A percentile compares a stretch with the other conserved stretches of the same genome.
phyloP scores from a whole-genome alignment of 768 basidiomycete species.

The Termitomyces sp. region DNA sequence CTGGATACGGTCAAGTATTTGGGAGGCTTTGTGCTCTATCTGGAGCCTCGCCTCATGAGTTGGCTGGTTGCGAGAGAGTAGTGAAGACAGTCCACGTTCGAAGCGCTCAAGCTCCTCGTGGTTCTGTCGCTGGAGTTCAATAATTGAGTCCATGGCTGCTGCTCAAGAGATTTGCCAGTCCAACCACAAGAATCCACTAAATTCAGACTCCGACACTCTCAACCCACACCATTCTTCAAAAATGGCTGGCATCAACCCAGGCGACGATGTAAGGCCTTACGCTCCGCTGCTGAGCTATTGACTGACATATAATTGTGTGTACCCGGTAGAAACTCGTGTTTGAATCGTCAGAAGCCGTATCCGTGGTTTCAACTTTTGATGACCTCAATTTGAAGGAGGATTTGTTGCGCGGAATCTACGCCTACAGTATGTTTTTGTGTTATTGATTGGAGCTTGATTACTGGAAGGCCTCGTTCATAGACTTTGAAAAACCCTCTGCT shows the following conservation, averaged over 20 bases:
- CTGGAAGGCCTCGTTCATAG: conserved; percentile 22
- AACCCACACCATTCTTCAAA: conserved; percentile 32
- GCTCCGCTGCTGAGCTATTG: conserved; percentile 3
- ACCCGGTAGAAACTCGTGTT: conserved; percentile 77
- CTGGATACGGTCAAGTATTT: conserved; percentile 81
- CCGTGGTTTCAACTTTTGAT: conserved; percentile 85
- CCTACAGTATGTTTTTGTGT: conserved; percentile 69
- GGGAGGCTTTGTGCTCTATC: conserved; percentile 84
- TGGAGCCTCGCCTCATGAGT: conserved; percentile 62
- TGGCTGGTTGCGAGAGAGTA: conserved; percentile 64
- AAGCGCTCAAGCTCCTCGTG: conserved; percentile 96
- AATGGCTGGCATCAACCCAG: conserved; percentile 80
- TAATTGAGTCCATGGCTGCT: conserved; percentile 79
- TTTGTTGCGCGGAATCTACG: conserved; percentile 94
- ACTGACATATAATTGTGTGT: conserved; percentile 3
- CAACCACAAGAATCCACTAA: conserved; percentile 9
- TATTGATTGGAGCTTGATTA: not conserved
- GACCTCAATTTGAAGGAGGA: conserved; percentile 92
- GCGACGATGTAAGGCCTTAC: conserved; percentile 66
- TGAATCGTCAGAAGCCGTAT: conserved; percentile 90
- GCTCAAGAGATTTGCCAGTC: conserved; percentile 12
- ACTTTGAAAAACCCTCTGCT: conserved; percentile 97
- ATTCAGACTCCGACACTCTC: conserved; percentile 58
- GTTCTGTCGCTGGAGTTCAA: conserved; percentile 91
- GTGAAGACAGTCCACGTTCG: conserved; percentile 78